Conservation (phyloP, 257 asterid genomes). For the Solanum sitiens region DNA sequence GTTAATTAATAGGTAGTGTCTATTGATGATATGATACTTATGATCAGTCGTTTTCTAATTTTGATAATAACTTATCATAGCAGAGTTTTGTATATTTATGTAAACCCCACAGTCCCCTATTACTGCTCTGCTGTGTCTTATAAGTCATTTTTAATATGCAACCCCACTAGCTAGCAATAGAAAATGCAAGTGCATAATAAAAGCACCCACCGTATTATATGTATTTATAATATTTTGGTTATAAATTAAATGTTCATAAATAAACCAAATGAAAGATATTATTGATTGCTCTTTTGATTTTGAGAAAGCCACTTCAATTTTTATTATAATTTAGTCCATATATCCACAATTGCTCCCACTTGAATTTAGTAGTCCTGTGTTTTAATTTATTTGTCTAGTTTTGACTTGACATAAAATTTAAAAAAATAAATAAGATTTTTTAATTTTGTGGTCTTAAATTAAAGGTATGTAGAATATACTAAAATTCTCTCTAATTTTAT, state of each 20-base stretch:
- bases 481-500: neutral
- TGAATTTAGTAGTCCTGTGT: neutral
- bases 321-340: neutral
- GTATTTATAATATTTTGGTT: neutral
- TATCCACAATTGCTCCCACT: neutral
- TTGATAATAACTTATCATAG: neutral
- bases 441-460: too few relatives aligned
- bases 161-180: neutral
- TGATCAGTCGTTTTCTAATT: neutral
- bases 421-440: rapidly evolving
- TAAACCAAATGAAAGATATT: neutral
- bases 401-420: neutral
- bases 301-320: neutral
- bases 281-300: neutral
- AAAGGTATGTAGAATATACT: too few relatives aligned
- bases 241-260: neutral
- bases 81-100: neutral
- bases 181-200: neutral
- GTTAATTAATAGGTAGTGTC: neutral
- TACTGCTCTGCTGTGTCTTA: neutral
- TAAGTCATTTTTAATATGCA: neutral
- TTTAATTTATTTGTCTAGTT: neutral
- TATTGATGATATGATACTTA: neutral
- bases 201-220: neutral
- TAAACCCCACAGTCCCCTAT: neutral